Evolutionary conservation across 805 yeast genomes (phyloP).

Genomic region (Pichia nanzhaoensis): DNA sequence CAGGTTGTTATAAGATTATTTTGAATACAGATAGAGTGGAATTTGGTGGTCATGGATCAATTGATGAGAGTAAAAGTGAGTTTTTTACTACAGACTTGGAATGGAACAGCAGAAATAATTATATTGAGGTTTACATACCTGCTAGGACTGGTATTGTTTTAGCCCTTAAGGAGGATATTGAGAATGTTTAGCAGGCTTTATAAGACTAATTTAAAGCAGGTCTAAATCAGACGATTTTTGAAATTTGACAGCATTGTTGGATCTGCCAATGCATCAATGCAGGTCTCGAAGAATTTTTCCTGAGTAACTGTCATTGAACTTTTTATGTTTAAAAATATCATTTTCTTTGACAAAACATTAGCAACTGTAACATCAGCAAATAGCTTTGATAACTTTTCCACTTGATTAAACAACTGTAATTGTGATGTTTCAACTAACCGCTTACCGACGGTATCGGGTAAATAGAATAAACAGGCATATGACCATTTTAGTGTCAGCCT

Average conservation of each 20-base stretch:
- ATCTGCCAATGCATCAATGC: constrained; percentile 19
- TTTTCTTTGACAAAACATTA: constrained; percentile 23
- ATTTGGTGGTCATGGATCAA: constrained; percentile 79
- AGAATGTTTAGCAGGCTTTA: not conserved
- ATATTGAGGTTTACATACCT: constrained; percentile 77
- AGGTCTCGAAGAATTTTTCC: constrained; percentile 18
- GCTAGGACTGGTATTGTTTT: constrained; percentile 60
- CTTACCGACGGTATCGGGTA: constrained; percentile 43
- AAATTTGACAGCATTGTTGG: not conserved
- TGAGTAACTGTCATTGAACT: constrained; percentile 19
- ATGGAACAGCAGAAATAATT: constrained; percentile 80
- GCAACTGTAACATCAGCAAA: constrained; percentile 28
- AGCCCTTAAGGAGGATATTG: constrained; percentile 35
- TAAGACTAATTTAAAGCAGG: not conserved
- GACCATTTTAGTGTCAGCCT: constrained; percentile 86
- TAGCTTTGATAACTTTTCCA: constrained; percentile 30
- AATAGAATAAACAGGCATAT: constrained; percentile 70
- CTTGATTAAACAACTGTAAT: constrained; percentile 20
- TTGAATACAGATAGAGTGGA: constrained; percentile 64
- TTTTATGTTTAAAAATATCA: constrained; percentile 20
- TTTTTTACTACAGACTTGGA: constrained; percentile 65
- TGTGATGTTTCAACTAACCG: constrained; percentile 49
- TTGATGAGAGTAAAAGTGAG: constrained; percentile 45
- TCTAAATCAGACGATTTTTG: not conserved
- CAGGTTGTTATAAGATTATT: constrained; percentile 72